A percentile compares a stretch with the other conserved stretches of the same genome.
phyloP scores from a whole-genome alignment of 192 early-diverging fungal species.

The Coemansia sp. region DNA sequence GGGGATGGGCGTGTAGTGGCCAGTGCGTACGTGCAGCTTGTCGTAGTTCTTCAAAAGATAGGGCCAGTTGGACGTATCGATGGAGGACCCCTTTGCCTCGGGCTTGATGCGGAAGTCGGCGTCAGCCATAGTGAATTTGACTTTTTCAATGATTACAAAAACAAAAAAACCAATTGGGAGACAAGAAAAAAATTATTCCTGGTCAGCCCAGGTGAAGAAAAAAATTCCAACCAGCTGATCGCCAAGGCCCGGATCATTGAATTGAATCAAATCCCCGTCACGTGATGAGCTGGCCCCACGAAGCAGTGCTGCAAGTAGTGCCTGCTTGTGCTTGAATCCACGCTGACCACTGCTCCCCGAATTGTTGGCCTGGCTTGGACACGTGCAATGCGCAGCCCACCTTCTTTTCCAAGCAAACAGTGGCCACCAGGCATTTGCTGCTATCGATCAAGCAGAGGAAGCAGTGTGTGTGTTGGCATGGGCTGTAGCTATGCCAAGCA shows the following conservation, averaged over 20 bases:
- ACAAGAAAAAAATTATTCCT: too few species aligned
- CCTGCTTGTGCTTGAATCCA: too few species aligned
- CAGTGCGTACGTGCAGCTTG: constrained; percentile 94
- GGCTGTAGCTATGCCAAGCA: too few species aligned
- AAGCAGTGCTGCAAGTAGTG: too few species aligned
- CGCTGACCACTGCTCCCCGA: too few species aligned
- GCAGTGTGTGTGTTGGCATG: too few species aligned
- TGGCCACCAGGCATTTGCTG: too few species aligned
- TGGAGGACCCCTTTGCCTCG: constrained; percentile 63
- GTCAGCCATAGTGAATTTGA: constrained; percentile 10
- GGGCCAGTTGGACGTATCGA: constrained; percentile 95
- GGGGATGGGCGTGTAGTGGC: constrained; percentile 98
- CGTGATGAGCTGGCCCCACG: too few species aligned
- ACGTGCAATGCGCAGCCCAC: too few species aligned
- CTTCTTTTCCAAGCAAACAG: too few species aligned
- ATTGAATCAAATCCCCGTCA: not conserved
- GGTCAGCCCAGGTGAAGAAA: constrained; percentile 4
- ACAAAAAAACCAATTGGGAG: not conserved
- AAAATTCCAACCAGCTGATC: not conserved
- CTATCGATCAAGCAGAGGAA: too few species aligned
- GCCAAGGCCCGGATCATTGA: not conserved
- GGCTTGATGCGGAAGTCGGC: constrained; percentile 78
- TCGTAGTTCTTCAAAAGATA: constrained; percentile 97
- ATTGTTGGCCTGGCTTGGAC: too few species aligned
- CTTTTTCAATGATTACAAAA: not conserved